phyloP scores from a whole-genome alignment of 2,329 filamentous ascomycete genomes.

The Trichoderma afroharzianum region DNA sequence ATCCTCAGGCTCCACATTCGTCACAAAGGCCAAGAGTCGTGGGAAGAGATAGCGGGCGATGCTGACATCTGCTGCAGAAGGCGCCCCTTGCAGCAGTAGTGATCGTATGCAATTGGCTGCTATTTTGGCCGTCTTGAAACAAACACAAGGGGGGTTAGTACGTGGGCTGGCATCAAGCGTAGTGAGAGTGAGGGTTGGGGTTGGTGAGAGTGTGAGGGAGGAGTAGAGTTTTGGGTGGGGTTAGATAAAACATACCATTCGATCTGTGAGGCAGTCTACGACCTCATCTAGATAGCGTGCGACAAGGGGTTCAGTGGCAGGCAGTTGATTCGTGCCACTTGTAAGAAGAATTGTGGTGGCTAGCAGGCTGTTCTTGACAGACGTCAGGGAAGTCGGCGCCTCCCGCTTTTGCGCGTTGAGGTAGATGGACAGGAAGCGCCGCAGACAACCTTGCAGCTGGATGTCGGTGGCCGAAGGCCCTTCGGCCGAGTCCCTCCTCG shows the following conservation, averaged over 20 bases:
- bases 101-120: slow-evolving; percentile 87
- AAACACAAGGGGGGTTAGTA: not conserved
- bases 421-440: slow-evolving; percentile 78
- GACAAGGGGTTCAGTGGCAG: slow-evolving; percentile 71
- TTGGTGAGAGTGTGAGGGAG: not conserved
- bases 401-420: slow-evolving; percentile 73
- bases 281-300: slow-evolving; percentile 74
- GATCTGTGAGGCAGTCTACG: slow-evolving; percentile 75
- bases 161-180: not conserved
- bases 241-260: slow-evolving; percentile 57
- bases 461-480: slow-evolving; percentile 52
- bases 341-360: slow-evolving; percentile 88
- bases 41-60: slow-evolving; percentile 74
- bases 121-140: slow-evolving; percentile 70
- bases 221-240: not conserved
- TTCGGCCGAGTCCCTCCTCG: slow-evolving; percentile 36
- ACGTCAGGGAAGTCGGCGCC: slow-evolving; percentile 69
- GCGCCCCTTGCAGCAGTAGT: slow-evolving; percentile 64
- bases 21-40: slow-evolving; percentile 71
- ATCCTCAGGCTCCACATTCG: slow-evolving; percentile 68
- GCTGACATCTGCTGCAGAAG: slow-evolving; percentile 64
- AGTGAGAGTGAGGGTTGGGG: not conserved
- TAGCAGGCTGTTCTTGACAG: slow-evolving; percentile 89
- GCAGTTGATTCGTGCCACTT: slow-evolving; percentile 68
- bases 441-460: slow-evolving; percentile 78